Percentiles rank a stretch among this genome's conserved stretches.
These are phyloP conservation scores for Cutaneotrichosporon sp. DNA, from an alignment of 1,284 basidiomycete genomes.

Conservation along the genomic window DNA sequence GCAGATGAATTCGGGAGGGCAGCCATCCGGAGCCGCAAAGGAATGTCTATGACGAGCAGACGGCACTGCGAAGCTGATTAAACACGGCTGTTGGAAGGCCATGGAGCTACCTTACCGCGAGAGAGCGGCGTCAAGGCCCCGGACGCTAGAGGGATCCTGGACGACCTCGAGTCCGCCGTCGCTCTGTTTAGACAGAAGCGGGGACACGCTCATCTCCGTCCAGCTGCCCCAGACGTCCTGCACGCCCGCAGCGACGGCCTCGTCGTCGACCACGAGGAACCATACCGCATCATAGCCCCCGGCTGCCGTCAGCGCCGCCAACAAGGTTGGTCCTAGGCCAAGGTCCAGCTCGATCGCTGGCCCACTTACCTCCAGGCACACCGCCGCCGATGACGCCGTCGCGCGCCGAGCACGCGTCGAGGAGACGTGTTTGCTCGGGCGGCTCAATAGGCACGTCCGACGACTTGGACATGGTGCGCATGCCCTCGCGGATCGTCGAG, in stretches of 20 bases:
- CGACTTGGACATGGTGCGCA: constrained; percentile 79
- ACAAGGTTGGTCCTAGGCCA: no score
- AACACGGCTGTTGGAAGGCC: no score
- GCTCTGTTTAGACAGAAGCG: constrained; percentile 71
- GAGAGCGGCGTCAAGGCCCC: constrained; percentile 55
- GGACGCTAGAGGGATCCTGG: constrained; percentile 59
- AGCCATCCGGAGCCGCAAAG: no score
- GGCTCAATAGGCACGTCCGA: constrained; percentile 89
- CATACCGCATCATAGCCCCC: constrained; percentile 97
- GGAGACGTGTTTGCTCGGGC: constrained; percentile 74
- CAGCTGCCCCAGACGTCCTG: constrained; percentile 72
- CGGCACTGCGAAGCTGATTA: no score
- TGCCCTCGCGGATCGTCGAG: constrained; percentile 69
- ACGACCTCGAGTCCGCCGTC: constrained; percentile 61
- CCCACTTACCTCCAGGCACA: constrained; percentile 74
- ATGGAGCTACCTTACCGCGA: neutral
- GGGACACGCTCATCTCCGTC: constrained; percentile 68
- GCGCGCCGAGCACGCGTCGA: constrained; percentile 70
- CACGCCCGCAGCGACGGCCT: constrained; percentile 50
- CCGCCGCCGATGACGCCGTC: constrained; percentile 88
- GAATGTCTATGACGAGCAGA: no score
- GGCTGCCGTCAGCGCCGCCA: constrained; percentile 53
- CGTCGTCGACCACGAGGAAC: constrained; percentile 68
- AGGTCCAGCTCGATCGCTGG: no score
- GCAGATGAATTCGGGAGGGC: no score